Evolutionary conservation across 345 rosid species (phyloP), one percentile per base, ranked within the genome.

Genomic region (Excoecaria agallocha): DNA sequence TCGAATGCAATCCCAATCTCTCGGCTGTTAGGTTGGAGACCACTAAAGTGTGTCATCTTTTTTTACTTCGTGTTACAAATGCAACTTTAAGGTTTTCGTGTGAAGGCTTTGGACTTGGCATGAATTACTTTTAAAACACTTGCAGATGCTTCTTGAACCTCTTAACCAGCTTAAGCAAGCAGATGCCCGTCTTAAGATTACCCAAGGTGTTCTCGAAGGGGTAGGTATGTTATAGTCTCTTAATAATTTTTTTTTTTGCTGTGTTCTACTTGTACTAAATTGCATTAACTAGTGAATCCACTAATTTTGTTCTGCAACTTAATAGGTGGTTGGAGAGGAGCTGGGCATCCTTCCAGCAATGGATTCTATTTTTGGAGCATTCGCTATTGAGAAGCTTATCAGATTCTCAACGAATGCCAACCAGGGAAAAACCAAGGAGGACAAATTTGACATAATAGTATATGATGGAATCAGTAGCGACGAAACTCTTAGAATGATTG

Each of bases 291-390:
- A 25, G 67, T 51, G 48, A 59, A 55, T 67, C 49, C 43, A 12
- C 76, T 65, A 43, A 45, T 70, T 10, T 51, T 80, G 43, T 12
- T 59, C 37, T 81, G 41, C 10, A 39, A 38, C 71, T 71, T 82
- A 68, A 76, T 84, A 94, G 98, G 89, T 94, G 70, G 98, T 92
- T 60, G 98, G 95, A 77, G 93, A 92, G 88, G 98, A 94, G 88
- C 91, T 94, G 45, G 97, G 96, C 41, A 91, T 94, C 79, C 97
- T 94, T 81, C 98, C 96, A 66, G 97, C 97, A 78, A 92, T 94
- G 94, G 98, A 92, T 76, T 87, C 96, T 3, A 84, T 90, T 54
- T 86, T 89, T 72, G 87, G 94, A 43, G 84, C 79, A 74, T 80
- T 89, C 39, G 87, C 79, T 46, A 85, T 88, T 17, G 90, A 80